phyloP scores from a whole-genome alignment of 192 early-diverging fungal species.

The Funneliformis mosseae region DNA sequence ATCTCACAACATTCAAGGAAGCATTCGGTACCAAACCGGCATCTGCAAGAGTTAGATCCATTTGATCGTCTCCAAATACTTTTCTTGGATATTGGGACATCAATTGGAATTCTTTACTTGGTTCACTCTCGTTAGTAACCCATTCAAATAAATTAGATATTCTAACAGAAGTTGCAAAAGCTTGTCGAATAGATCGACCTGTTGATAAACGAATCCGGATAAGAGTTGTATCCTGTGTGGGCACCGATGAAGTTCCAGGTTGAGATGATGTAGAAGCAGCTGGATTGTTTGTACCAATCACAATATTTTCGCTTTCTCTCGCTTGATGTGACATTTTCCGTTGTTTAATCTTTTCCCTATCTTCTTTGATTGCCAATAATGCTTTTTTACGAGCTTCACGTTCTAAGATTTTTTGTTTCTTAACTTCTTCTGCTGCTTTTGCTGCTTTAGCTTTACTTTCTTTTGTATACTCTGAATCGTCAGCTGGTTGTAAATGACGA shows the following conservation, averaged over 20 bases:
- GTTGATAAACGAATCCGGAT: constrained; percentile 11
- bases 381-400: constrained; percentile 8
- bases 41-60: not conserved
- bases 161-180: not conserved
- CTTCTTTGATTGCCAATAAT: constrained; percentile 11
- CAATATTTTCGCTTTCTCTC: not conserved
- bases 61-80: not conserved
- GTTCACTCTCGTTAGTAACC: not conserved
- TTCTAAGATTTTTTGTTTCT: not conserved
- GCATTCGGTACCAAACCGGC: not conserved
- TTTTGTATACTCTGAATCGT: not conserved
- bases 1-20: not conserved
- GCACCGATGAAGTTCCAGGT: not conserved
- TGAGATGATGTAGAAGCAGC: not conserved
- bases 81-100: not conserved
- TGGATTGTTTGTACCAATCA: not conserved
- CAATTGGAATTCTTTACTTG: not conserved
- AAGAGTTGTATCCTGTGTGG: not conserved
- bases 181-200: not conserved
- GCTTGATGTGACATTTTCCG: not conserved
- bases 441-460: not conserved
- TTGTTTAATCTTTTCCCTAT: not conserved
- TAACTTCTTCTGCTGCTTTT: not conserved
- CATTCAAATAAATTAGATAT: not conserved
- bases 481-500: not conserved